phyloP scores from a whole-genome alignment of 345 rosid genomes.

The Iberis pinnata region DNA sequence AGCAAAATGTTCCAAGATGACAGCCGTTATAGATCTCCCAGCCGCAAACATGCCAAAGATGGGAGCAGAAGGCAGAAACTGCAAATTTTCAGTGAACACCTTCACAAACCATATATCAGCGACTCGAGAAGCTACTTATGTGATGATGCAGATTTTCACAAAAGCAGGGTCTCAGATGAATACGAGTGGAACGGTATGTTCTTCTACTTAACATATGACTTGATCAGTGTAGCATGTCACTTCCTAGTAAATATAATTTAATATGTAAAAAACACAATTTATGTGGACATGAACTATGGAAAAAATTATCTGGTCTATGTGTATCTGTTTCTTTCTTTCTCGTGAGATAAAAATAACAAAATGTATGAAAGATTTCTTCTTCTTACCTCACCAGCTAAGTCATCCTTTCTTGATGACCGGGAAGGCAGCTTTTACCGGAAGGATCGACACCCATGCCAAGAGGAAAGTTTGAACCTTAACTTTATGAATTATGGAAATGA shows the following conservation, averaged over 20 bases:
- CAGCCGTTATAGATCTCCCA: conserved; percentile 31
- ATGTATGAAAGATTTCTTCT: conserved; percentile 8
- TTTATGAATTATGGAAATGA: conserved; percentile 29
- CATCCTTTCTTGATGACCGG: conserved; percentile 31
- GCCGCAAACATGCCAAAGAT: conserved; percentile 26
- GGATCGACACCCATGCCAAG: conserved; percentile 30
- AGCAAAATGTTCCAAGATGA: conserved; percentile 31
- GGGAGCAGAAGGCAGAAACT: conserved; percentile 27
- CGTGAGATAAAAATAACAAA: conserved; percentile 7
- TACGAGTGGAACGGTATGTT: conserved; percentile 49
- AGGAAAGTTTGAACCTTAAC: conserved; percentile 29
- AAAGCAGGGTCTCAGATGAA: conserved; percentile 19
- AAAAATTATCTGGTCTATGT: conserved; percentile 12
- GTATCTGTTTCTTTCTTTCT: conserved; percentile 11
- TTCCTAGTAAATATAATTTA: conserved; percentile 9
- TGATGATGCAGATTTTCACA: conserved; percentile 19
- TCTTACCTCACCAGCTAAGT: conserved; percentile 27
- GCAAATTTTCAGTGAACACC: conserved; percentile 25
- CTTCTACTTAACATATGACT: background rate
- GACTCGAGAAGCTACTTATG: conserved; percentile 32
- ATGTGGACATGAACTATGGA: conserved; percentile 17
- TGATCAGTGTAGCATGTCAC: conserved; percentile 17
- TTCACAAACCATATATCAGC: conserved; percentile 27
- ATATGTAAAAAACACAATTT: conserved; percentile 1
- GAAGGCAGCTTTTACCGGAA: conserved; percentile 36